These are phyloP conservation scores for Lasiodiplodia gonubiensis DNA, from an alignment of 2,329 filamentous ascomycete species.

Conservation along the genomic window DNA sequence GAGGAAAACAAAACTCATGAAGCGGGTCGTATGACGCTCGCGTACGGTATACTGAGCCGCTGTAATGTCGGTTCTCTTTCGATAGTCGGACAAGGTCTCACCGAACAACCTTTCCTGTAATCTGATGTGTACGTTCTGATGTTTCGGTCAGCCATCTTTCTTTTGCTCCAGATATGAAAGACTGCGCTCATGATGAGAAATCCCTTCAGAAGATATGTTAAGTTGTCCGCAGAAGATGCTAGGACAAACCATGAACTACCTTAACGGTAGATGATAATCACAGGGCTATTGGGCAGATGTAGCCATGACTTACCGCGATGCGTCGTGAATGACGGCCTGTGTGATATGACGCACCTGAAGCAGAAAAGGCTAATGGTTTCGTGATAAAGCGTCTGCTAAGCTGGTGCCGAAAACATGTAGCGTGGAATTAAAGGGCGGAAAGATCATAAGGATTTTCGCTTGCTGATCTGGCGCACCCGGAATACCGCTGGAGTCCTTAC, in stretches of 20 bases:
- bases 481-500: background rate
- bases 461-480: background rate
- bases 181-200: background rate
- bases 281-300: background rate
- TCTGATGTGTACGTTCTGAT: background rate
- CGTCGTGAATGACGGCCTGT: background rate
- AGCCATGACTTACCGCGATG: background rate
- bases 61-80: background rate
- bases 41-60: background rate
- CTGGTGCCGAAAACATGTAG: background rate
- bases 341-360: background rate
- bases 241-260: slow-evolving; percentile 21
- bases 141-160: background rate
- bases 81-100: background rate
- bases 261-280: slow-evolving; percentile 4
- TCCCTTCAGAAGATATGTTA: slow-evolving; percentile 2
- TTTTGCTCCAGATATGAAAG: background rate
- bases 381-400: background rate
- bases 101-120: background rate
- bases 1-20: background rate
- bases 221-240: background rate
- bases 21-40: background rate
- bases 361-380: background rate
- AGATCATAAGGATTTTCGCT: background rate
- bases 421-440: background rate